Base-by-base conservation (phyloP, 805 yeast species). In the Candida sakaeoensis region DNA sequence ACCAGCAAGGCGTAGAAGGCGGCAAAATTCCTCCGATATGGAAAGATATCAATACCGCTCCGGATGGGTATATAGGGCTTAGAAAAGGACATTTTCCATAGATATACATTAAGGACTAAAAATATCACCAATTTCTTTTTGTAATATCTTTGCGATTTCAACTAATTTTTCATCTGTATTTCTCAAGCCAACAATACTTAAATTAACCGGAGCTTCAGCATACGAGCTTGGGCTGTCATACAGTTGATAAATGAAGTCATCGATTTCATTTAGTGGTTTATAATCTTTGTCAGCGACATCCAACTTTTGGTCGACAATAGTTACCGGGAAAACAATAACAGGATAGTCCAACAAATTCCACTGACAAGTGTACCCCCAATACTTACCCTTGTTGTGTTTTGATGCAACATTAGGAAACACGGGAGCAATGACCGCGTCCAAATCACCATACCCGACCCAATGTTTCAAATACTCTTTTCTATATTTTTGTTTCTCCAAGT, bases 1-100 rank as follows among this genome's bases (percentile, higher is more conserved):
- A 49, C 33, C 43, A 46, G 15, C 50, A 50, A 44, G 74, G 74
- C 3, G 57, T 66, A 7, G 74, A 68, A 44, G 72, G 70, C 1
- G 42, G 48, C 16, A 43, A 44, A 0, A 28, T 34, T 8, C 43
- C 47, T 8, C 48, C 49, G 3, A 24, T 32, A 6, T 65, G 71
- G 72, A 50, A 58, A 16, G 43, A 54, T 38, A 61, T 57, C 2
- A 42, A 38, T 5, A 46, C 51, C 15, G 70, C 70, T 1, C 58
- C 60, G 2, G 65, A 52, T 33, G 66, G 63, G 5, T 60, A 59
- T 40, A 49, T 60, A 38, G 65, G 66, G 2, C 44, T 60, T 8
- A 40, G 68, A 33, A 47, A 58, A 33, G 59, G 56, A 6, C 45
- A 53, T 5, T 61, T 46, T 42, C 65, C 65, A 12, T 61, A 48